Base-by-base conservation (phyloP, 75 land plant species). In the Pinus tabuliformis region DNA sequence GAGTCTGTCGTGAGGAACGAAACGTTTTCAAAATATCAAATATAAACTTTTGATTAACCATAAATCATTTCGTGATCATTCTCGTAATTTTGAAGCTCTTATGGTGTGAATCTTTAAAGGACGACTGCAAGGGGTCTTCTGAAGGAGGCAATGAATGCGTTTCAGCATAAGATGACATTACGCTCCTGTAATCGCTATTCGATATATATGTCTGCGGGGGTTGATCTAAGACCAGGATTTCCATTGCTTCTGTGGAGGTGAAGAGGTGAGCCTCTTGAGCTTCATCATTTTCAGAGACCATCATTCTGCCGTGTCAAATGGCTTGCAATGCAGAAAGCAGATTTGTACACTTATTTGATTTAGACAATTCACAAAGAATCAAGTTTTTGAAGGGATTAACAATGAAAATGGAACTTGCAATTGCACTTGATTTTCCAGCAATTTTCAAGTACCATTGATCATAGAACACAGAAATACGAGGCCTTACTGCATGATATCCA, bases 191-290 rank as follows among this genome's bases (percentile, higher is more conserved):
- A n/a, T n/a, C n/a, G n/a, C n/a, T n/a, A n/a, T n/a, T n/a, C n/a
- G n/a, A n/a, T n/a, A n/a, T n/a, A n/a, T n/a, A n/a, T n/a, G n/a
- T n/a, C n/a, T n/a, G n/a, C n/a, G n/a, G n/a, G 14, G 76, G 22
- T 6, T 86, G 82, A 72, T 89, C 84, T 76, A 89, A 78, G 54
- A 77, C 78, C 62, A 89, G 81, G 57, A 59, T 79, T 57, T 86
- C 91, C 91, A 89, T 89, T 18, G 77, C 84, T 28, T 86, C 91
- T 16, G 60, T 72, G 21, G 85, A 83, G 17, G 83, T 82, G 58
- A 72, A 77, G 30, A 81, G 75, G 30, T 76, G 77, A 15, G 82
- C 82, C 64, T 81, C 87, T 76, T 82, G 87, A 30, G 75, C 76
- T 64, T 81, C 87, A 58, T 77, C 78, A 30, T 82, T 83, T 62